These are phyloP conservation scores for Torrubiellomyces zombiae DNA, from an alignment of 2,329 filamentous ascomycete species.

Conservation along the genomic window DNA sequence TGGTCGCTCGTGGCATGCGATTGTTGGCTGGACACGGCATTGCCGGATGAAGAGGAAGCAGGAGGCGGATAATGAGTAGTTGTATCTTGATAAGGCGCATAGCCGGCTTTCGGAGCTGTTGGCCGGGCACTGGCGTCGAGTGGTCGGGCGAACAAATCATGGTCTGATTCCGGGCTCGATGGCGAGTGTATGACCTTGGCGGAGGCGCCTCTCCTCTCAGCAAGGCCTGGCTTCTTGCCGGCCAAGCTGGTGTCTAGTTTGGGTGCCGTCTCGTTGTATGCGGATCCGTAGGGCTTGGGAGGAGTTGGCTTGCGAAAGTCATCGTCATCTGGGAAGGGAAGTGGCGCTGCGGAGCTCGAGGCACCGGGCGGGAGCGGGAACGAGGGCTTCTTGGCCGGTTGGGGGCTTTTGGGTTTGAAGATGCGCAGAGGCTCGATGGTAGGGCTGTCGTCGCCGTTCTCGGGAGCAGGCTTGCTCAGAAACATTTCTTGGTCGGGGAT, in stretches of 20 bases:
- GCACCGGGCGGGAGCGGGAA: slow-evolving; percentile 52
- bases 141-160: slow-evolving; percentile 62
- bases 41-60: slow-evolving; percentile 15
- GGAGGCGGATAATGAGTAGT: slow-evolving; percentile 50
- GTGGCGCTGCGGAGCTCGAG: slow-evolving; percentile 47
- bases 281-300: slow-evolving; percentile 27
- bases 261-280: slow-evolving; percentile 32
- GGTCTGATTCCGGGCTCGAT: slow-evolving; percentile 57
- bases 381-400: slow-evolving; percentile 38
- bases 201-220: slow-evolving; percentile 65
- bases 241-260: slow-evolving; percentile 38
- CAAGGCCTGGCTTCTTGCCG: slow-evolving; percentile 49
- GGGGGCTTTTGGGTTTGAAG: slow-evolving; percentile 57
- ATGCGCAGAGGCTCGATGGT: slow-evolving; percentile 74
- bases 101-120: slow-evolving; percentile 22
- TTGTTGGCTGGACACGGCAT: slow-evolving; percentile 12
- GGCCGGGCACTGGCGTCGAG: slow-evolving; percentile 25
- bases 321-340: slow-evolving; percentile 62
- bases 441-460: slow-evolving; percentile 48
- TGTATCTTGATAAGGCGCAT: slow-evolving; percentile 35
- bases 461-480: slow-evolving; percentile 40
- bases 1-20: slow-evolving; percentile 22
- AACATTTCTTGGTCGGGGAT: slow-evolving; percentile 73
- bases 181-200: slow-evolving; percentile 75
- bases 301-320: slow-evolving; percentile 29